Base-by-base conservation (phyloP, 2,329 filamentous ascomycete species). In the Fusarium sp. region DNA sequence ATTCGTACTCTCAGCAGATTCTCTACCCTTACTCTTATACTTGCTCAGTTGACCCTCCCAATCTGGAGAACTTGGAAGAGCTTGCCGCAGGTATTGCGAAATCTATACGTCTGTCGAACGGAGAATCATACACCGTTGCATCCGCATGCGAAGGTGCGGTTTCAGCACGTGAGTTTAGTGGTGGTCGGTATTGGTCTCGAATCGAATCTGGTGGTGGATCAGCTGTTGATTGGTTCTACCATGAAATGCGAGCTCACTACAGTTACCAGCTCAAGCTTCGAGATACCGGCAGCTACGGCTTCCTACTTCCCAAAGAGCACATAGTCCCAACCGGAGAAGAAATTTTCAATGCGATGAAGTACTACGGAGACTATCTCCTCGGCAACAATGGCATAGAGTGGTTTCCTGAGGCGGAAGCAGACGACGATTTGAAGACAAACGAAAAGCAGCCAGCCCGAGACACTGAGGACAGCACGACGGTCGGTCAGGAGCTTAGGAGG, bases 1-100 rank as follows among this genome's bases (percentile, higher is more conserved):
- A 99, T 80, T 95, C 93, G 3, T 99, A 98, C 79, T 97, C 93
- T 1, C 94, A 99, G 80, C 92, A 98, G 80, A 91, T 99, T 23
- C 85, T 98, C 11, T 98, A 96, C 77, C 96, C 96, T 0, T 98
- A 94, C 78, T 91, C 92, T 8, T 97, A 93, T 80, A 93, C 92
- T 15, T 99, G 96, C 83, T 82, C 84, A 8, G 85, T 87, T 8
- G 84, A 90, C 28, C 95, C 96, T 15, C 94, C 95, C 1, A 94
- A 94, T 37, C 83, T 96, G 18, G 96, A 99, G 80, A 97, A 97
- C 73, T 86, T 99, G 2, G 89, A 97, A 79, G 96, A 99, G 79
- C 86, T 98, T 20, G 96, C 91, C 3, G 86, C 94, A 57, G 95
- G 94, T 26, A 86, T 99, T 28, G 92, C 93, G 59, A 98, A 97